A percentile compares a stretch with the other conserved stretches of the same genome.
Conservation (phyloP, 1,284 basidiomycete genomes). For the Microbotryum saponariae region DNA sequence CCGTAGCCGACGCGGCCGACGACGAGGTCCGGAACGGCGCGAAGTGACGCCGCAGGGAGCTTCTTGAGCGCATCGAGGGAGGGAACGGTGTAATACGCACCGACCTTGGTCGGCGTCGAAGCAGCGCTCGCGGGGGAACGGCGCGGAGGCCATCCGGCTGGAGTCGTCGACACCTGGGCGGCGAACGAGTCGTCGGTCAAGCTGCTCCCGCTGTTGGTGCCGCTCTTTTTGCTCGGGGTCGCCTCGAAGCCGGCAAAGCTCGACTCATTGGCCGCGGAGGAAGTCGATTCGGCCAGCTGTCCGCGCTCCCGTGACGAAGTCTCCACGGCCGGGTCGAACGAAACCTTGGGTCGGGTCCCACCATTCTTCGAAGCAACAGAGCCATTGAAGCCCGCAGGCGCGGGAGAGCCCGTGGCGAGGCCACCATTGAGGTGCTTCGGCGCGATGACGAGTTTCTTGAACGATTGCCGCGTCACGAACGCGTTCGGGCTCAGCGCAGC, state of each 20-base stretch:
- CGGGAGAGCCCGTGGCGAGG: slow-evolving; percentile 29
- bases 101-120: slow-evolving; percentile 49
- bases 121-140: background rate
- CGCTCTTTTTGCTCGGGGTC: slow-evolving; percentile 8
- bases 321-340: slow-evolving; percentile 1
- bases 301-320: no score
- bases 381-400: slow-evolving; percentile 6
- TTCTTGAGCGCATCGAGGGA: slow-evolving; percentile 62
- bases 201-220: slow-evolving; percentile 1
- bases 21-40: slow-evolving; percentile 59
- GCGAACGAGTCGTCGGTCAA: slow-evolving; percentile 5
- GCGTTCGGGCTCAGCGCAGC: slow-evolving; percentile 48
- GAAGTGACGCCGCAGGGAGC: slow-evolving; percentile 64
- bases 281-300: no score
- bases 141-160: background rate
- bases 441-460: slow-evolving; percentile 89
- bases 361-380: background rate
- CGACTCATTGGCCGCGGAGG: no score
- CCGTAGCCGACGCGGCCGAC: slow-evolving; percentile 87
- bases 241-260: background rate
- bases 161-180: background rate
- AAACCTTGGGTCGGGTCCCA: slow-evolving; percentile 5
- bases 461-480: slow-evolving; percentile 67
- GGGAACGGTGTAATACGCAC: slow-evolving; percentile 83
- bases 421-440: slow-evolving; percentile 46